Evolutionary conservation across 2,329 filamentous ascomycete species (phyloP).

Genomic region (Microsporum canis): DNA sequence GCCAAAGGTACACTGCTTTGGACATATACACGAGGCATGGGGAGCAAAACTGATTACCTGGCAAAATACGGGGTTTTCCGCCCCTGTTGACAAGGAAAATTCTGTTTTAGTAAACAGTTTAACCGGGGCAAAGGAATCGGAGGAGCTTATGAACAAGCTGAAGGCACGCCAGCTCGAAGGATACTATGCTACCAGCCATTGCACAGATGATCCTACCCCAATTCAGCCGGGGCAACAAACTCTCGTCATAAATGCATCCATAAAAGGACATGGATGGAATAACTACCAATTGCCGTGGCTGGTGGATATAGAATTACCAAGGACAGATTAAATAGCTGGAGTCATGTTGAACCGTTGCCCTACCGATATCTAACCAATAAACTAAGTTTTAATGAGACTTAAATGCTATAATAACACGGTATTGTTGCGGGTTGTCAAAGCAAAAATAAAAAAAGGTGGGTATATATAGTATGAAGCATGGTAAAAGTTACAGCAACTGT

Average conservation of each 20-base stretch:
- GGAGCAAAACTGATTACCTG: constrained; percentile 46
- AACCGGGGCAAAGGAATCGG: background rate
- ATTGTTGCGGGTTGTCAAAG: background rate
- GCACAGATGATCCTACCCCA: background rate
- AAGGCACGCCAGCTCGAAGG: background rate
- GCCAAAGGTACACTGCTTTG: constrained; percentile 32
- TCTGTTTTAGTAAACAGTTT: background rate
- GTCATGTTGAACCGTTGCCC: background rate
- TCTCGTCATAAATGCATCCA: constrained; percentile 50
- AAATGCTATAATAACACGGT: background rate
- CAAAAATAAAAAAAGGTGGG: background rate
- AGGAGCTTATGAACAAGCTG: background rate
- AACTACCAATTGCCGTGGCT: constrained; percentile 44
- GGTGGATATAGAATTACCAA: constrained; percentile 39
- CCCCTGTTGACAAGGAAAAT: constrained; percentile 35
- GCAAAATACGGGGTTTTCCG: constrained; percentile 33
- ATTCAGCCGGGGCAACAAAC: constrained; percentile 37
- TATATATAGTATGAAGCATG: background rate
- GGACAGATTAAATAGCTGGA: background rate
- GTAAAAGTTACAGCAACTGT: background rate
- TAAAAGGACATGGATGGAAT: constrained; percentile 37
- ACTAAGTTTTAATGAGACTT: background rate
- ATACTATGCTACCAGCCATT: background rate
- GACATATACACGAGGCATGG: constrained; percentile 43
- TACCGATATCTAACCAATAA: background rate